Evolutionary conservation across 2,329 filamentous ascomycete genomes (phyloP), one percentile per base, ranked within the genome.

Genomic region (Fusarium sp.): DNA sequence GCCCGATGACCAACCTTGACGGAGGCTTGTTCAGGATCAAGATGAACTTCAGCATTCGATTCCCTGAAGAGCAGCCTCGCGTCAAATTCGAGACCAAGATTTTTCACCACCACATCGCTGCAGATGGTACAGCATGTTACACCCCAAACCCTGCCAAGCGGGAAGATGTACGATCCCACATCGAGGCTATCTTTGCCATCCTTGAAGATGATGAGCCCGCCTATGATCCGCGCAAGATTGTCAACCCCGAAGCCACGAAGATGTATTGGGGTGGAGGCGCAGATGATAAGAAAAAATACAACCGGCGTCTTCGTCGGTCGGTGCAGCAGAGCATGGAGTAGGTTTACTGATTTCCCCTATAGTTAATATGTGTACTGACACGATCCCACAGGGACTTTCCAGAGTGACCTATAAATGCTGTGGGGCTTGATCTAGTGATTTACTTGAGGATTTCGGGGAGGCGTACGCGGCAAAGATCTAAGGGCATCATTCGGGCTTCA

Each of bases 1-100:
- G 91, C 56, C 93, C 94, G 1, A 97, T 96, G 91, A 97, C 94
- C 7, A 94, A 97, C 72, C 87, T 98, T 3, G 95, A 98, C 73
- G 95, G 95, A 17, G 94, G 95, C 3, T 87, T 98, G 64, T 95
- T 98, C 82, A 89, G 88, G 64, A 91, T 98, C 78, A 91, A 86
- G 73, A 85, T 98, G 57, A 85, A 85, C 74, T 91, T 98, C 74
- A 97, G 94, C 73, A 91, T 93, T 7, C 88, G 89, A 7, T 98
- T 98, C 75, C 96, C 96, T 0, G 89, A 93, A 40, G 93, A 97
- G 72, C 93, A 97, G 74, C 96, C 95, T 24, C 90, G 95, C 34
- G 91, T 95, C 57, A 90, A 86, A 66, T 90, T 98, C 68, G 88
- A 94, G 74, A 95, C 93, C 0, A 86, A 88, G 6, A 87, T 98